Percentiles rank a stretch among this genome's conserved stretches.
These are phyloP conservation scores for Tubosaeta sp. DNA, from an alignment of 768 basidiomycete species.

Conservation along the genomic window DNA sequence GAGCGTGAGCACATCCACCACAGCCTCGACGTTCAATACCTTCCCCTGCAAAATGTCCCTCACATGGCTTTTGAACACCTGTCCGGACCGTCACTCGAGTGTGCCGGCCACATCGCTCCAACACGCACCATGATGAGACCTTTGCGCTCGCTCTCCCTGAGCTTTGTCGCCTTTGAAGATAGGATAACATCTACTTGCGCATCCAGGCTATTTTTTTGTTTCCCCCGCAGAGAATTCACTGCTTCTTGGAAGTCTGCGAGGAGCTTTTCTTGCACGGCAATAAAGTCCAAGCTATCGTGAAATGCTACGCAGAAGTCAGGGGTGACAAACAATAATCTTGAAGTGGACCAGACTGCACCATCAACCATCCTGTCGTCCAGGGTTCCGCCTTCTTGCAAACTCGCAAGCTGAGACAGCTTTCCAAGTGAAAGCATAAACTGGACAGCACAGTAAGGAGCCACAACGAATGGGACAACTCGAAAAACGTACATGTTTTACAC, in stretches of 20 bases:
- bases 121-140: slow-evolving; percentile 42
- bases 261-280: slow-evolving; percentile 77
- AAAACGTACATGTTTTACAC: slow-evolving; percentile 69
- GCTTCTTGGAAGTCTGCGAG: slow-evolving; percentile 55
- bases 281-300: slow-evolving; percentile 83
- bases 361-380: slow-evolving; percentile 52
- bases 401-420: slow-evolving; percentile 77
- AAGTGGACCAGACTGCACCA: slow-evolving; percentile 36
- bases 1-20: slow-evolving; percentile 78
- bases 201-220: slow-evolving; percentile 60
- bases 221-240: slow-evolving; percentile 45
- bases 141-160: slow-evolving; percentile 38
- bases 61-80: slow-evolving; percentile 71
- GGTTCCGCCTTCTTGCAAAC: slow-evolving; percentile 41
- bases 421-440: slow-evolving; percentile 91
- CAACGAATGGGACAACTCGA: neutral
- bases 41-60: slow-evolving; percentile 70
- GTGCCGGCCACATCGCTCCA: neutral
- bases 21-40: slow-evolving; percentile 71
- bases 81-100: neutral
- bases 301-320: slow-evolving; percentile 49
- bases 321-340: neutral
- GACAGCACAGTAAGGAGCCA: slow-evolving; percentile 6
- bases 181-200: slow-evolving; percentile 62
- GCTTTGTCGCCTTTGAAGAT: slow-evolving; percentile 46